Conservation (phyloP, 1,139 yeast species). For the Lodderomyces parapsilosis region DNA sequence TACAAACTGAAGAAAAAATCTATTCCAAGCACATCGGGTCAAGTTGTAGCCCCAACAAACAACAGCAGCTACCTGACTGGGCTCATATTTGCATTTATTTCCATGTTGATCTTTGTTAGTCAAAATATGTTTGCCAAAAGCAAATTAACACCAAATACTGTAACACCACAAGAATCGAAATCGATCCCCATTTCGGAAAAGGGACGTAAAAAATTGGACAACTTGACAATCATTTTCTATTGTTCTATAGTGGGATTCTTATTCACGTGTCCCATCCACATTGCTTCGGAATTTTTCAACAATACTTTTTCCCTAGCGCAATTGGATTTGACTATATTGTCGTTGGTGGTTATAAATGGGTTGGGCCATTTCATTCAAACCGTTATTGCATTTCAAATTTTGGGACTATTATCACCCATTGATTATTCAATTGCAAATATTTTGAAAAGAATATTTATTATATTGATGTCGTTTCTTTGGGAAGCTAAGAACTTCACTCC, state of each 20-base stretch:
- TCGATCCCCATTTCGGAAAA: constrained; percentile 8
- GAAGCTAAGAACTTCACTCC: constrained; percentile 46
- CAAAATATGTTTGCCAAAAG: constrained; percentile 91
- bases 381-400: constrained; percentile 81
- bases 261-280: constrained; percentile 76
- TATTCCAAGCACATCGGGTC: background rate
- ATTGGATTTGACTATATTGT: constrained; percentile 31
- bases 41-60: constrained; percentile 5
- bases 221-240: constrained; percentile 76
- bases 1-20: constrained; percentile 32
- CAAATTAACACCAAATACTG: constrained; percentile 52
- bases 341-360: constrained; percentile 60
- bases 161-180: constrained; percentile 1
- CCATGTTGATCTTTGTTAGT: constrained; percentile 83
- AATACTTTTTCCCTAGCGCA: constrained; percentile 30
- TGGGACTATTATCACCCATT: constrained; percentile 83
- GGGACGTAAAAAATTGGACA: constrained; percentile 57
- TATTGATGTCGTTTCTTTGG: constrained; percentile 75
- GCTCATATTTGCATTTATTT: constrained; percentile 68
- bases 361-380: constrained; percentile 82
- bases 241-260: constrained; percentile 81
- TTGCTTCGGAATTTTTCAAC: constrained; percentile 53
- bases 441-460: constrained; percentile 82
- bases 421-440: constrained; percentile 90
- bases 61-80: constrained; percentile 49